A percentile compares a stretch with the other conserved stretches of the same genome.
phyloP scores from a whole-genome alignment of 371 early-diverging fungal species.

The Parasitella parasitica region DNA sequence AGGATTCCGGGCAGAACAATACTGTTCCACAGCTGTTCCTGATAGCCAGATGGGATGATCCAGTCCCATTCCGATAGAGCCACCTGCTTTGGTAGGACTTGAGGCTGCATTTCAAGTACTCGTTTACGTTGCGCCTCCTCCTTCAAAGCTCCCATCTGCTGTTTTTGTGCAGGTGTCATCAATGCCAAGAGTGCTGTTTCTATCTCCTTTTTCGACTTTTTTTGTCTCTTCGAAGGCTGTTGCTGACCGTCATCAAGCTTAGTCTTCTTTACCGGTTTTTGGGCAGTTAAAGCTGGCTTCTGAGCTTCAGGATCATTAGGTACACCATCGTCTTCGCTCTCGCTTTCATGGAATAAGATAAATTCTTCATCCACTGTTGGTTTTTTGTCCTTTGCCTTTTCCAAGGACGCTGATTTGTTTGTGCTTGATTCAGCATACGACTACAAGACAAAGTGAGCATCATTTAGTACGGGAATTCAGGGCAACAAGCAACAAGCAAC shows the following conservation, averaged over 20 bases:
- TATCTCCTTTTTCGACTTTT: too few species aligned
- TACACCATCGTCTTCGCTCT: neutral
- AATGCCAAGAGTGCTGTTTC: neutral
- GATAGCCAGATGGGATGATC: neutral
- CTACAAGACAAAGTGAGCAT: too few species aligned
- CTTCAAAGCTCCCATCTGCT: too few species aligned
- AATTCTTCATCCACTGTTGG: neutral
- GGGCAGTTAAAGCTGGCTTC: neutral
- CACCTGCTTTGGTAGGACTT: neutral
- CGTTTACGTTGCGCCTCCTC: too few species aligned
- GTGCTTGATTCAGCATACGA: neutral
- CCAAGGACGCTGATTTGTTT: neutral
- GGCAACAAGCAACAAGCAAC: too few species aligned
- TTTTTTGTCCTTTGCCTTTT: neutral
- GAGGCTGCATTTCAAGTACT: too few species aligned
- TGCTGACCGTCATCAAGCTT: neutral
- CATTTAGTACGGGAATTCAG: too few species aligned
- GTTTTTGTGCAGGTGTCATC: neutral
- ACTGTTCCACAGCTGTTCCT: neutral
- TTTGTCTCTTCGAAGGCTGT: neutral
- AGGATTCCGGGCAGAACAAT: neutral
- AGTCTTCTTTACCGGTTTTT: neutral
- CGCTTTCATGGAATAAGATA: neutral
- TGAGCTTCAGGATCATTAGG: neutral
- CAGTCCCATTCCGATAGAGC: neutral